These are phyloP conservation scores for Malassezia brasiliensis DNA, from an alignment of 1,284 basidiomycete genomes.

Conservation along the genomic window DNA sequence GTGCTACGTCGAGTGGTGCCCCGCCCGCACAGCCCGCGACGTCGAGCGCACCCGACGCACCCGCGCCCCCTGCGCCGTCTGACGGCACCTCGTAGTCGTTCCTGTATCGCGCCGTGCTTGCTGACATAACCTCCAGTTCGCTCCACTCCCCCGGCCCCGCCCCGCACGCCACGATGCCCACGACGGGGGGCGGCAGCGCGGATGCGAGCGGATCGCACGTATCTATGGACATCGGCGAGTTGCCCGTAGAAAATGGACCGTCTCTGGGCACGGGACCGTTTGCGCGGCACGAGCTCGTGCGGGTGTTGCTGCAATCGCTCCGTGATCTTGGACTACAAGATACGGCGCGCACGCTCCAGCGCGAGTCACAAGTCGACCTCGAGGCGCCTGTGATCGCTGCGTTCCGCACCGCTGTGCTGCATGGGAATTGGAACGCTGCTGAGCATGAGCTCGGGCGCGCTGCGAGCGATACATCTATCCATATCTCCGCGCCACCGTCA, in stretches of 20 bases:
- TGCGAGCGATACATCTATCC: not conserved
- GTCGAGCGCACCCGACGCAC: not conserved
- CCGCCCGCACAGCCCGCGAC: not conserved
- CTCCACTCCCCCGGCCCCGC: too few relatives aligned
- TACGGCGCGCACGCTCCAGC: slow-evolving; percentile 74
- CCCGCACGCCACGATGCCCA: not conserved
- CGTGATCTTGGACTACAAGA: slow-evolving; percentile 85
- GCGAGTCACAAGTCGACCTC: slow-evolving; percentile 81
- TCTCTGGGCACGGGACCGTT: not conserved
- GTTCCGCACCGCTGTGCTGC: slow-evolving; percentile 71
- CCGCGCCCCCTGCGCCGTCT: not conserved
- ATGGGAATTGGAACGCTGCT: slow-evolving; percentile 74
- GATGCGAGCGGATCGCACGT: too few relatives aligned
- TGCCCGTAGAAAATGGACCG: too few relatives aligned
- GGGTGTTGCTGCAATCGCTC: slow-evolving; percentile 79
- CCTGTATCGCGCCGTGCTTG: not conserved
- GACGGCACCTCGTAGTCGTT: not conserved
- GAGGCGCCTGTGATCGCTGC: slow-evolving; percentile 68
- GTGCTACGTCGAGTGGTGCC: not conserved
- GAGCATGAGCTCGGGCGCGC: slow-evolving; percentile 48
- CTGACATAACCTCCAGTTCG: not conserved
- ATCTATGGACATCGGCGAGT: too few relatives aligned
- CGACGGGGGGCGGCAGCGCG: not conserved
- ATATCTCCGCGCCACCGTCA: not conserved
- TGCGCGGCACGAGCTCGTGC: slow-evolving; percentile 79